Percentiles rank a stretch among this genome's conserved stretches.
Evolutionary conservation across 2,329 filamentous ascomycete species (phyloP).

Genomic region (Escovopsis weberi): DNA sequence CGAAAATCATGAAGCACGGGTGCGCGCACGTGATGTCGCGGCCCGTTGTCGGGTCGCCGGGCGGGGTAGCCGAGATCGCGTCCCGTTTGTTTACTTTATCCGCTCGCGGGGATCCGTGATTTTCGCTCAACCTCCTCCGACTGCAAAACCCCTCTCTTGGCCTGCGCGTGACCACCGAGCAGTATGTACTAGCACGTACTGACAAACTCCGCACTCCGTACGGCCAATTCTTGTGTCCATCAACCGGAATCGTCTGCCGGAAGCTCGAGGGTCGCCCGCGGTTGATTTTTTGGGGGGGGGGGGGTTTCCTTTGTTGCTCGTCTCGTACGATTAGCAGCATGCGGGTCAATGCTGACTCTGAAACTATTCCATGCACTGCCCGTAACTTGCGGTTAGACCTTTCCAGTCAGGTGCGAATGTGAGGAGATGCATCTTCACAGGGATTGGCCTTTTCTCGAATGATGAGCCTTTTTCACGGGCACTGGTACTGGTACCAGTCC

Average conservation of each 20-base stretch:
- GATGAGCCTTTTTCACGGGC: background rate
- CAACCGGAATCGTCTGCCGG: background rate
- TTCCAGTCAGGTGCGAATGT: slow-evolving; percentile 10
- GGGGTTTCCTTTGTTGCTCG: too few species aligned
- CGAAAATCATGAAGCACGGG: too few species aligned
- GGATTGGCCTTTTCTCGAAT: background rate
- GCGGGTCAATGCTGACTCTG: slow-evolving; percentile 10
- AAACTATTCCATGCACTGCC: slow-evolving; percentile 14
- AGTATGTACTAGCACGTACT: too few species aligned
- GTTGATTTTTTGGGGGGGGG: too few species aligned
- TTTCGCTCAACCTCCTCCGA: background rate
- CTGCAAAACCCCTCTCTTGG: background rate
- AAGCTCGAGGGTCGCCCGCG: background rate
- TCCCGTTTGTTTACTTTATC: slow-evolving; percentile 11
- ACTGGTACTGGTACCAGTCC: background rate
- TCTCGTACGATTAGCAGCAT: background rate
- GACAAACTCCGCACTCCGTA: too few species aligned
- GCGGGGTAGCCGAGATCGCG: slow-evolving; percentile 6
- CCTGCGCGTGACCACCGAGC: too few species aligned
- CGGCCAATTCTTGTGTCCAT: background rate
- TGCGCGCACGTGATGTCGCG: slow-evolving; percentile 10
- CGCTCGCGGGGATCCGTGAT: background rate
- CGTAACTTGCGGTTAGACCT: slow-evolving; percentile 10
- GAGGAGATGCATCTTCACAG: slow-evolving; percentile 8
- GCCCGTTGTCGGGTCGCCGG: slow-evolving; percentile 5